These are phyloP conservation scores for Leucaena leucocephala DNA, from an alignment of 306 rosid species.

Conservation along the genomic window DNA sequence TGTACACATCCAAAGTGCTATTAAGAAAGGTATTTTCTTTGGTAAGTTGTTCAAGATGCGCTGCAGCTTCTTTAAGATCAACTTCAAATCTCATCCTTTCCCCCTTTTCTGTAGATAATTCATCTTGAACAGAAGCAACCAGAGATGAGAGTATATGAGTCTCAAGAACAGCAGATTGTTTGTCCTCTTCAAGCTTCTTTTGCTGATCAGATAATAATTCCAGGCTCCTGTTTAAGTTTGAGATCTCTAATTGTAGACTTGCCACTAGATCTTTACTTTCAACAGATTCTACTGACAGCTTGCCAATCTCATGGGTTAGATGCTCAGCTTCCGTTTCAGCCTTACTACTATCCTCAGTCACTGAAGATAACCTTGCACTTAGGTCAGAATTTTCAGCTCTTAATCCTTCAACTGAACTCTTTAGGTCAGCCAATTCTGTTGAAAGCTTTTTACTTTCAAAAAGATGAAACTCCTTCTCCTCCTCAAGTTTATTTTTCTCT, in stretches of 20 bases:
- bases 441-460: slow-evolving; percentile 63
- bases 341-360: slow-evolving; percentile 57
- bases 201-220: slow-evolving; percentile 56
- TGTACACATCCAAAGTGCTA: slow-evolving; percentile 58
- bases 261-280: slow-evolving; percentile 56
- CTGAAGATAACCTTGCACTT: slow-evolving; percentile 50
- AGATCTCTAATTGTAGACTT: slow-evolving; percentile 57
- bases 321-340: slow-evolving; percentile 56
- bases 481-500: slow-evolving; percentile 54
- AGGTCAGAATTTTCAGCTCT: slow-evolving; percentile 64
- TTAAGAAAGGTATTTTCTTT: slow-evolving; percentile 62
- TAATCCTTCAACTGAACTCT: slow-evolving; percentile 50
- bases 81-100: slow-evolving; percentile 54
- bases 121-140: slow-evolving; percentile 56
- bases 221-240: slow-evolving; percentile 56
- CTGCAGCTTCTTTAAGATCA: slow-evolving; percentile 55
- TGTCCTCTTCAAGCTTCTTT: slow-evolving; percentile 61
- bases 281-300: slow-evolving; percentile 50
- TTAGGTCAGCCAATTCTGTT: slow-evolving; percentile 54
- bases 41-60: slow-evolving; percentile 62
- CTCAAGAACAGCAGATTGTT: slow-evolving; percentile 51
- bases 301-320: slow-evolving; percentile 57
- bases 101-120: slow-evolving; percentile 52
- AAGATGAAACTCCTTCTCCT: slow-evolving; percentile 58
- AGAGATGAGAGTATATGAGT: slow-evolving; percentile 58